A percentile compares a stretch with the other conserved stretches of the same genome.
These are phyloP conservation scores for Rhododendron ovatum DNA, from an alignment of 148 eudicot genomes.

Conservation along the genomic window DNA sequence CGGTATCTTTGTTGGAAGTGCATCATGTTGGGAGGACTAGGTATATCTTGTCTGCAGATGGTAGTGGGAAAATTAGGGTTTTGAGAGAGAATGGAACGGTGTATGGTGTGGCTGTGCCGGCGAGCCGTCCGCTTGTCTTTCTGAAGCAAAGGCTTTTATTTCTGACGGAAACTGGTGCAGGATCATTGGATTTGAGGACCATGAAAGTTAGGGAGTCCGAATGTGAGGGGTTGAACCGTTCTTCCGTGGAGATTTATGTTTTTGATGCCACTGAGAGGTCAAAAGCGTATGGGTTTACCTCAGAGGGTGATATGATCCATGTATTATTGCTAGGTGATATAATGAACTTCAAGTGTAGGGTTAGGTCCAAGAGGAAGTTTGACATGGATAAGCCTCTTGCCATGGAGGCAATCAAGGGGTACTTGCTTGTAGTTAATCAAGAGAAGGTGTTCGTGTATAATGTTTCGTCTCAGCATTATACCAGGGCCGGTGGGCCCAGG, in stretches of 20 bases:
- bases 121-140: slow-evolving; percentile 69
- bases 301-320: slow-evolving; percentile 76
- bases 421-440: slow-evolving; percentile 50
- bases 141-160: slow-evolving; percentile 85
- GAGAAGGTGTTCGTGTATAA: slow-evolving; percentile 77
- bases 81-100: slow-evolving; percentile 66
- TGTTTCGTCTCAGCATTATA: slow-evolving; percentile 72
- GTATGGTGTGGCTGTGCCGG: slow-evolving; percentile 64
- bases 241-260: slow-evolving; percentile 52
- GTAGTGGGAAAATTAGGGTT: slow-evolving; percentile 58
- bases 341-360: slow-evolving; percentile 86
- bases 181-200: slow-evolving; percentile 89
- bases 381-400: slow-evolving; percentile 63
- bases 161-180: slow-evolving; percentile 86
- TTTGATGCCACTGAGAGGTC: slow-evolving; percentile 82
- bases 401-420: slow-evolving; percentile 79
- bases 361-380: slow-evolving; percentile 74
- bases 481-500: slow-evolving; percentile 63
- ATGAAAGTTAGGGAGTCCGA: slow-evolving; percentile 75
- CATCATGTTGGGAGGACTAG: slow-evolving; percentile 77
- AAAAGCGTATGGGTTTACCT: slow-evolving; percentile 84
- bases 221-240: slow-evolving; percentile 84
- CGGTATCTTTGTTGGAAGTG: slow-evolving; percentile 56
- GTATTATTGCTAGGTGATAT: slow-evolving; percentile 70
- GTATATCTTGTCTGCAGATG: slow-evolving; percentile 68